Percentiles rank a stretch among this genome's conserved stretches.
These are phyloP conservation scores for Phytophthora europaea DNA, from an alignment of 352 stramenopile species.

Conservation along the genomic window DNA sequence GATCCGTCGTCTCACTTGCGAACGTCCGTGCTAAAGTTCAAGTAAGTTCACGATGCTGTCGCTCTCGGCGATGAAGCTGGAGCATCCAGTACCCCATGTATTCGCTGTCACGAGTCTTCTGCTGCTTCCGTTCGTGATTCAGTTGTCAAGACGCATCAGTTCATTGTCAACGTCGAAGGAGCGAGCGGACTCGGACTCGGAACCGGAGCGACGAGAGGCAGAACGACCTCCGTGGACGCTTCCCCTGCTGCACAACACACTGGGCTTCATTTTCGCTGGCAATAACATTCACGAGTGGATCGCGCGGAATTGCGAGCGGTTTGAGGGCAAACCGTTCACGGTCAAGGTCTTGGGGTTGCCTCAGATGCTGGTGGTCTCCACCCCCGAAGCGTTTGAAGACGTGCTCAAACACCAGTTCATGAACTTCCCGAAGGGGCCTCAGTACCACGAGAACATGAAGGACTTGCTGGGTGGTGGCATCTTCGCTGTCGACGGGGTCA, in stretches of 20 bases:
- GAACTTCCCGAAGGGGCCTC: constrained; percentile 71
- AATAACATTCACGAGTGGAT: constrained; percentile 32
- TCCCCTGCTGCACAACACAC: constrained; percentile 30
- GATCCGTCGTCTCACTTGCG: constrained; percentile 16
- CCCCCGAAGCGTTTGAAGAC: constrained; percentile 48
- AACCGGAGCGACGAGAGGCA: constrained; percentile 17
- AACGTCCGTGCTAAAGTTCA: constrained; percentile 7
- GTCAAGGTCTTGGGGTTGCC: constrained; percentile 46
- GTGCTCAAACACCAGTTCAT: constrained; percentile 73
- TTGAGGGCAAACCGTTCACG: constrained; percentile 48
- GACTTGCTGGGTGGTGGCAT: constrained; percentile 79
- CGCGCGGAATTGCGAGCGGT: constrained; percentile 10
- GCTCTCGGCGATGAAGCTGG: constrained; percentile 21
- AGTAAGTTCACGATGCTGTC: constrained; percentile 15
- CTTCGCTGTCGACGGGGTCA: constrained; percentile 65
- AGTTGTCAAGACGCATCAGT: constrained; percentile 15
- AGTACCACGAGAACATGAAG: constrained; percentile 38
- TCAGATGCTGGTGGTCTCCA: constrained; percentile 32
- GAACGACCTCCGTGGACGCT: constrained; percentile 25
- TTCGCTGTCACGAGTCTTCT: constrained; percentile 22
- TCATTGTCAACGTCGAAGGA: neutral
- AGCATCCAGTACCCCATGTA: constrained; percentile 14
- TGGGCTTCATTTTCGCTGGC: constrained; percentile 8
- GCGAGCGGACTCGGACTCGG: constrained; percentile 6
- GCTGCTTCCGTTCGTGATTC: constrained; percentile 23